Evolutionary conservation across 257 asterid species (phyloP), one percentile per base, ranked within the genome.

Genomic region (Nicotiana otophora): DNA sequence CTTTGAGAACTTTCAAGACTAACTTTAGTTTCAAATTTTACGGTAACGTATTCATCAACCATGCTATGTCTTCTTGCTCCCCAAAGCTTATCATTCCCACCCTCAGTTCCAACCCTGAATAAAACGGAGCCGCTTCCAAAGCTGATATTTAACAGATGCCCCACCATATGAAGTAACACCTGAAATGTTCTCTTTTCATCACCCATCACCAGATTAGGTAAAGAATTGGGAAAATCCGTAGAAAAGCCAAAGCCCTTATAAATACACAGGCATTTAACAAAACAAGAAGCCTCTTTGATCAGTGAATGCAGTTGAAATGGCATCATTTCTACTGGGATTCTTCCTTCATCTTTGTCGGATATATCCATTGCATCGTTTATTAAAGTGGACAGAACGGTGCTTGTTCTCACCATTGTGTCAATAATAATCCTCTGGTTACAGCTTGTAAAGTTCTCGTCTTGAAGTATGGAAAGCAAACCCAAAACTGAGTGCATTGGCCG

Each of bases 181-280:
- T 88, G 91, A 83, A 88, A 88, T 9, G 84, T 78, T 84, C 91
- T 86, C 82, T 86, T 86, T 81, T 88, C 88, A 62, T 88, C 91
- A 2, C 91, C 91, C 82, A 86, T 80, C 86, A 86, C 88, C 78
- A 72, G 77, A 83, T 86, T 88, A 69, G 89, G 91, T 61, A 86
- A 81, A 51, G 87, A 19, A 67, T n/a, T 81, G 7, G 87, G 82
- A 23, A 85, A 57, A 66, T 88, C 91, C 5, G 81, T 77, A 20
- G 85, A 86, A 78, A 83, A 86, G 39, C 77, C 86, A 74, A 88
- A 83, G 67, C 86, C 84, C 82, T 86, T 86, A 54, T 78, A 81
- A 53, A 83, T 30, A 30, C 86, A 85, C 77, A 88, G 34, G 83
- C 89, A 84, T 78, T 88, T 88, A 46, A 88, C 61, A 80, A 88